Evolutionary conservation across 768 basidiomycete genomes (phyloP), one percentile per base, ranked within the genome.

Genomic region (Termitomyces sp.): DNA sequence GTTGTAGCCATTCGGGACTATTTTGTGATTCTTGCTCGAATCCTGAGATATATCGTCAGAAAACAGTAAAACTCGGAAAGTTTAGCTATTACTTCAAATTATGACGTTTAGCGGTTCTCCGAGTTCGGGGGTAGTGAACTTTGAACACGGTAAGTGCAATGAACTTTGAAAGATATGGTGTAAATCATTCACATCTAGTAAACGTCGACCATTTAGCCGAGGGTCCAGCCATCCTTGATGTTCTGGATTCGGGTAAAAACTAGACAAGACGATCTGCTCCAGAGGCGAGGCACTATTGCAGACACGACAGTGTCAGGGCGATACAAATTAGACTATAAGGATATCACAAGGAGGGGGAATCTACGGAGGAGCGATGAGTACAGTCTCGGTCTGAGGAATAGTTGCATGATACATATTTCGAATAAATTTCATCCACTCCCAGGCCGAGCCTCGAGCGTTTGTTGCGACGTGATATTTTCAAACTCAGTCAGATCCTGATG

Each of bases 51-150:
- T 17, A n/a, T 29, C 10, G 45, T 45, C 45, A 46, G 27, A 19
- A 16, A 27, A 21, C 4, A 32, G 44, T 5, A 17, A 19, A 21
- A 52, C n/a, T 48, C 43, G 53, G 35, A 27, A 16, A 5, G 19
- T 17, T 23, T 25, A 19, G 25, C 17, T 62, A 69, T 21, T 56
- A n/a, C n/a, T n/a, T n/a, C n/a, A 89, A 43, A 95, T 85, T 64
- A 95, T 88, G 46, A 91, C 77, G 64, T 95, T 95, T 56, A 95
- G 71, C 12, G 92, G 92, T 71, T 95, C 92, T 42, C 92, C 92
- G 34, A 77, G 77, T 57, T 75, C 73, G 53, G 77, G 77, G 4
- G 80, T 84, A 8, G 88, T 86, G 69, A 78, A 90, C 90, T 92
- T n/a, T 53, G 31, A 58, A 50, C 23, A 53, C 43, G 29, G 10